Evolutionary conservation across 176 grass and related monocot species (phyloP).

Genomic region (Triticum timopheevii): DNA sequence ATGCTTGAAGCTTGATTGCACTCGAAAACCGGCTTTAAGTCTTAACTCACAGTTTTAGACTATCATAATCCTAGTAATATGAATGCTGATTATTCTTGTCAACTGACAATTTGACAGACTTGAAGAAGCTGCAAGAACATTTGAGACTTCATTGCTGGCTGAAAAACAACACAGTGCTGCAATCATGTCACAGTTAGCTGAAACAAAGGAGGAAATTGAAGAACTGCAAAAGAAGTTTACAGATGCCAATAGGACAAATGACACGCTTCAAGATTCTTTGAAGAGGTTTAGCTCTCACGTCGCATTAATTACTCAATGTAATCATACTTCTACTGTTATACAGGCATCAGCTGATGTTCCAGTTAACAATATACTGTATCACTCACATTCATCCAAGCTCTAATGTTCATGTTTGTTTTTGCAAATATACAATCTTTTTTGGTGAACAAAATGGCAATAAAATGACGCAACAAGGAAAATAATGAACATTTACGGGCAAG

Average conservation of each 20-base stretch:
- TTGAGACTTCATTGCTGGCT: conserved; percentile 51
- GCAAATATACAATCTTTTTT: not conserved
- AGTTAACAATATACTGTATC: not conserved
- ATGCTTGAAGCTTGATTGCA: conserved; percentile 25
- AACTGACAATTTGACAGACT: conserved; percentile 46
- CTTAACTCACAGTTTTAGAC: not conserved
- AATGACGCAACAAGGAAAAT: not conserved
- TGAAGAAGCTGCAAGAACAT: conserved; percentile 47
- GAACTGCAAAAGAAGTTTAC: conserved; percentile 55
- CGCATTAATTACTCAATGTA: conserved; percentile 29
- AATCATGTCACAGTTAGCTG: conserved; percentile 40
- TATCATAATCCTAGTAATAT: conserved; percentile 19
- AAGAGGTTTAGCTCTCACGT: conserved; percentile 52
- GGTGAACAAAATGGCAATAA: not conserved
- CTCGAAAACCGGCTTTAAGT: conserved; percentile 18
- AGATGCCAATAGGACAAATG: conserved; percentile 52
- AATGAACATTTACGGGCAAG: not conserved
- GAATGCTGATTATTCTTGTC: conserved; percentile 27
- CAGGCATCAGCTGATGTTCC: not conserved
- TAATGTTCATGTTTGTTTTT: conserved; percentile 7
- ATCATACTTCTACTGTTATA: conserved; percentile 25
- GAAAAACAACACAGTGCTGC: conserved; percentile 50
- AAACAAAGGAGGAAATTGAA: conserved; percentile 50
- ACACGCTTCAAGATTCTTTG: conserved; percentile 65
- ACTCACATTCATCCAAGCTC: conserved; percentile 11